These are phyloP conservation scores for Babesia ovis DNA, from an alignment of 169 alveolate genomes.

Conservation along the genomic window DNA sequence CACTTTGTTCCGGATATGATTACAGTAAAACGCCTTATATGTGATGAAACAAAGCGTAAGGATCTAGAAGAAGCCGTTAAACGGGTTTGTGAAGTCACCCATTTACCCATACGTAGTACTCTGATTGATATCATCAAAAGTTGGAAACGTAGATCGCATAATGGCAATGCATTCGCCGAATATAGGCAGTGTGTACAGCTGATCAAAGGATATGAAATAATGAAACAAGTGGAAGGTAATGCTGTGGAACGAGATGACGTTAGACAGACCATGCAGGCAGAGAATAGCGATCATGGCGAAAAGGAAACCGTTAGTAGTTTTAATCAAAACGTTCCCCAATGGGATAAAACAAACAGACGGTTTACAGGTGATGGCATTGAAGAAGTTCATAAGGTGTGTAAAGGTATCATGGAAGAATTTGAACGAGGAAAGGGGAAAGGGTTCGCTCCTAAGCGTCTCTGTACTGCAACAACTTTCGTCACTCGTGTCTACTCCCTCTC, in stretches of 20 bases:
- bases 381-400: neutral
- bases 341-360: neutral
- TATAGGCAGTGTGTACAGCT: constrained; percentile 21
- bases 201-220: neutral
- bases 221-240: neutral
- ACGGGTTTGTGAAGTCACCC: neutral
- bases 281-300: neutral
- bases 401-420: neutral
- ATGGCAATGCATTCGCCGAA: neutral
- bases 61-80: constrained; percentile 13
- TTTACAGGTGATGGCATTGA: neutral
- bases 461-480: neutral
- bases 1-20: constrained; percentile 46
- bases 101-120: neutral
- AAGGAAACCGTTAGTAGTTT: neutral
- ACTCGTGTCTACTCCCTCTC: constrained; percentile 7
- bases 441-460: neutral
- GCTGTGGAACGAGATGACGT: no score
- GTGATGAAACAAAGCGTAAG: constrained; percentile 27
- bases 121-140: neutral
- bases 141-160: neutral
- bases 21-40: constrained; percentile 46
- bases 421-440: neutral
- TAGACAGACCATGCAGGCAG: neutral
- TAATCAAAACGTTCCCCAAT: neutral